Evolutionary conservation across 805 yeast species (phyloP).

Genomic region (Zygosaccharomyces gambellarensis): DNA sequence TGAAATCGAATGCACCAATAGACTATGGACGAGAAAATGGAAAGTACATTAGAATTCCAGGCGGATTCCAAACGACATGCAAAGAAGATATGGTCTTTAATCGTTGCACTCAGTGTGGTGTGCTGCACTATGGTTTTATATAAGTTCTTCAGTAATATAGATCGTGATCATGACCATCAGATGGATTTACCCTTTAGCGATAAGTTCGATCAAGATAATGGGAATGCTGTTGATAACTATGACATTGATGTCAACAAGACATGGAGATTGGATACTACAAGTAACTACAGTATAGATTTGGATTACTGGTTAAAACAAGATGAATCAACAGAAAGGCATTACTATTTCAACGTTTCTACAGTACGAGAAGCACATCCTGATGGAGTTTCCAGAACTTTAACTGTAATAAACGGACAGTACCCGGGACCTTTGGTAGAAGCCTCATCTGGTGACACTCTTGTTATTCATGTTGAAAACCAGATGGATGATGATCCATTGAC

Average conservation of each 20-base stretch:
- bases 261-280: slow-evolving; percentile 30
- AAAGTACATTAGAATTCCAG: background rate
- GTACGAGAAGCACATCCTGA: slow-evolving; percentile 28
- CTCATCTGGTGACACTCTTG: slow-evolving; percentile 42
- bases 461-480: slow-evolving; percentile 39
- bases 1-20: background rate
- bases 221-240: background rate
- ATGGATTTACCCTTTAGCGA: background rate
- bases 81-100: background rate
- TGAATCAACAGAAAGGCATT: slow-evolving; percentile 21
- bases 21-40: slow-evolving; percentile 1
- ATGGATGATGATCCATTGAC: slow-evolving; percentile 38
- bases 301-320: slow-evolving; percentile 21
- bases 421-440: slow-evolving; percentile 52
- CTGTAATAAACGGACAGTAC: slow-evolving; percentile 37
- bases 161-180: background rate
- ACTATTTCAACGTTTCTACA: slow-evolving; percentile 21
- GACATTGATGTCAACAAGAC: background rate
- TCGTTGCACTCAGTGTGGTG: background rate
- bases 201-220: background rate
- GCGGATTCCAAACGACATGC: background rate
- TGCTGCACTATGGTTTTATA: background rate
- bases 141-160: background rate
- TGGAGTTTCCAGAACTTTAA: slow-evolving; percentile 32
- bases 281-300: slow-evolving; percentile 22